Evolutionary conservation across 352 stramenopile genomes (phyloP), one percentile per base, ranked within the genome.

Genomic region (Phytophthora rubi): DNA sequence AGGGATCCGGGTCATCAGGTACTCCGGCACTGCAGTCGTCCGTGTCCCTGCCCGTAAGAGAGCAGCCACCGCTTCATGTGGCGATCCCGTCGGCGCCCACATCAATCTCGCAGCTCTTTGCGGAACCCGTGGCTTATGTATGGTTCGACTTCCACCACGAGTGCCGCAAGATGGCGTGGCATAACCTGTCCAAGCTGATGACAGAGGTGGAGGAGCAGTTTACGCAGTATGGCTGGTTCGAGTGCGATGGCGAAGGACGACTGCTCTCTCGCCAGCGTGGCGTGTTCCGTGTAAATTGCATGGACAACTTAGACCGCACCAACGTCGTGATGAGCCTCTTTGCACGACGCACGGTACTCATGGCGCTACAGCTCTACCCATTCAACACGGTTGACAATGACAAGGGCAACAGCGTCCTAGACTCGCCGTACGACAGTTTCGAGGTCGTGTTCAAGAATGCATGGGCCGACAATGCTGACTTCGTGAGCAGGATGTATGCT

Each of bases 131-230:
- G 53, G 80, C 80, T 18, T 82, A 80, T 58, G 81, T 99, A 18
- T 99, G 97, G 97, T 99, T 98, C 72, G 97, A 99, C 68, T 99
- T 99, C 73, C 97, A 99, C 81, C 87, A 97, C 49, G 95, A 99
- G 76, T 98, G 96, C 64, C 95, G 91, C 64, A 88, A 95, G 47
- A 98, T 98, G 80, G 79, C 93, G 75, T 99, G 93, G 85, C 79
- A 92, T 54, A 97, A 97, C 58, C 73, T 99, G 23, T 78, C 76
- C 42, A 96, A 98, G 70, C 79, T 99, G 18, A 82, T 98, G 64
- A 76, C 87, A 10, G 66, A 94, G 66, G 78, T 99, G 33, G 83
- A 94, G 65, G 88, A 95, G 35, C 81, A 92, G 51, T 89, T 99
- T 49, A 72, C 80, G 44, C 79, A 86, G 53, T 91, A 90, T 54